Evolutionary conservation across 2,329 filamentous ascomycete species (phyloP), one percentile per base, ranked within the genome.

Genomic region (Alternaria gansuensis): DNA sequence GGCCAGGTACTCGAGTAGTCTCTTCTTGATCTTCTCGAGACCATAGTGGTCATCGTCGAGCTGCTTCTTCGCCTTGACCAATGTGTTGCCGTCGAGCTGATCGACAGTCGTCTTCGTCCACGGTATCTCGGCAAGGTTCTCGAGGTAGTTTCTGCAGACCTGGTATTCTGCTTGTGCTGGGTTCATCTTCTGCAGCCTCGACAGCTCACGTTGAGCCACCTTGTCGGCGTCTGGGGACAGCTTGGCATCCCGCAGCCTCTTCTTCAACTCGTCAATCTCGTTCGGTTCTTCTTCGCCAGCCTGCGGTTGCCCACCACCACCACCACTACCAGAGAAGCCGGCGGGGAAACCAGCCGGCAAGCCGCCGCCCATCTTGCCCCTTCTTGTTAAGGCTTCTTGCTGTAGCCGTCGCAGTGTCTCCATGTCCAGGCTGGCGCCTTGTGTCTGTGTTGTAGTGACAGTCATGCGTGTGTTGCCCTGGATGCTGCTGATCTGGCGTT

Each of bases 1-100:
- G 2, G 95, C 96, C 41, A 99, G 84, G 74, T 99, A 99, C 77
- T 98, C 96, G 5, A 99, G 84, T 23, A 99, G 79, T 41, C 95
- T 86, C 84, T 97, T 97, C 86, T 99, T 99, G 73, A 99, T 94
- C 78, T 94, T 96, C 62, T 98, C 93, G 13, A 99, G 82, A 0
- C 95, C 95, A 69, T 98, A 98, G 77, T 99, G 95, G 73, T 99
- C 95, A 64, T 96, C 89, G 71, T 99, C 93, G 5, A 99, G 85
- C 77, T 98, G 95, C 79, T 93, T 91, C 54, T 92, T 88, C 6
- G 95, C 95, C 67, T 85, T 86, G 58, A 85, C 83, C 56, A 98
- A 77, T 0, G 93, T 97, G 9, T 92, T 89, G 0, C 87, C 85
- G 7, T 93, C 92, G 3, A 99, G 85, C 31, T 92, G 88, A 72